Evolutionary conservation across 495 filamentous ascomycete genomes (phyloP).

Genomic region (Aspergillus leporis): DNA sequence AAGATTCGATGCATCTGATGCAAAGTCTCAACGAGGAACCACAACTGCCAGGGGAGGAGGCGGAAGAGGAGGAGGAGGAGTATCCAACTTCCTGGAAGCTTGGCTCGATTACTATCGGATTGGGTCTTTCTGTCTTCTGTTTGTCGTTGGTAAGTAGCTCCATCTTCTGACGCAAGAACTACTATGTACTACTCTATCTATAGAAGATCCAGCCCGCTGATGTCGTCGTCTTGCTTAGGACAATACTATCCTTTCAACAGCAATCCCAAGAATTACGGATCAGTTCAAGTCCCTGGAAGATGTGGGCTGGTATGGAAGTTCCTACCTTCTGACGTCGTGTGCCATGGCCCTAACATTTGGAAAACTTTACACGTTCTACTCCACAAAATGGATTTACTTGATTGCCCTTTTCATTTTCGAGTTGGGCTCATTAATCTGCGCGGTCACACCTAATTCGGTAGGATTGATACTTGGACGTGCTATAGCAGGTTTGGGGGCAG

Average conservation of each 20-base stretch:
- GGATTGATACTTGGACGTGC: constrained; percentile 83
- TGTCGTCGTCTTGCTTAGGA: constrained; percentile 34
- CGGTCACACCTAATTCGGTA: constrained; percentile 68
- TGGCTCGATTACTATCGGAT: constrained; percentile 56
- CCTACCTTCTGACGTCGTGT: constrained; percentile 70
- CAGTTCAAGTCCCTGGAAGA: constrained; percentile 73
- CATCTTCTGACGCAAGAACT: background rate
- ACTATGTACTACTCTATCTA: background rate
- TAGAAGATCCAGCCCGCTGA: background rate
- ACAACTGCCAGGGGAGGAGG: background rate
- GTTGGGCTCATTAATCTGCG: constrained; percentile 83
- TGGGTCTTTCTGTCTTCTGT: constrained; percentile 65
- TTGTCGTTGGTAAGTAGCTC: constrained; percentile 56
- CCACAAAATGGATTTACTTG: constrained; percentile 73
- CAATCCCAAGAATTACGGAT: constrained; percentile 81
- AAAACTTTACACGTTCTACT: constrained; percentile 78
- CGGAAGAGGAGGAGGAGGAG: constrained; percentile 23
- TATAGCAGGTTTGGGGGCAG: constrained; percentile 78
- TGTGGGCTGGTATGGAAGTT: constrained; percentile 79
- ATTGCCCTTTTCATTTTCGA: constrained; percentile 76
- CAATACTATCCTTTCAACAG: constrained; percentile 82
- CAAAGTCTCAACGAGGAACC: background rate
- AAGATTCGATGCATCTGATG: background rate
- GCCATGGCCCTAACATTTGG: constrained; percentile 73
- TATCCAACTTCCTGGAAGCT: constrained; percentile 56